A percentile compares a stretch with the other conserved stretches of the same genome.
phyloP scores from a whole-genome alignment of 2,329 filamentous ascomycete species.

The Cytospora chrysosperma region DNA sequence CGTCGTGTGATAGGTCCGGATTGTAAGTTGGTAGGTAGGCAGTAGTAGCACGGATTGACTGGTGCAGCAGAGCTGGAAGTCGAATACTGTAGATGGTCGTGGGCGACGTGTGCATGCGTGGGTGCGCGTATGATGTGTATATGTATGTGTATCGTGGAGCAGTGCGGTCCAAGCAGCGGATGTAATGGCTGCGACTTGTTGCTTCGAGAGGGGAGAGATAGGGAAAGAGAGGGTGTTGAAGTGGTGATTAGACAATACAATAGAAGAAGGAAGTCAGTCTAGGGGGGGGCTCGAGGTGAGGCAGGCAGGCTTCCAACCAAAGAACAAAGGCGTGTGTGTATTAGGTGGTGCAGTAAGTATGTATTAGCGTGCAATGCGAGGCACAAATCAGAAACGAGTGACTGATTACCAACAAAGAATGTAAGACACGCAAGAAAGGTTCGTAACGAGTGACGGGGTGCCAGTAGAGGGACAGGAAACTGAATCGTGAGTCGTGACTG shows the following conservation, averaged over 20 bases:
- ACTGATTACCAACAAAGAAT: background rate
- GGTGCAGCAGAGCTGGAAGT: background rate
- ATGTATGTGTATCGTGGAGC: conserved; percentile 13
- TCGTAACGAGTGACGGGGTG: conserved; percentile 5
- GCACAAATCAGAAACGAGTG: conserved; percentile 18
- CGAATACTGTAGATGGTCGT: background rate
- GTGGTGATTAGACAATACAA: background rate
- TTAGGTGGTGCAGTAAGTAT: background rate
- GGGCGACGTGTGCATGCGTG: conserved; percentile 10
- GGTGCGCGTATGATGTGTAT: background rate
- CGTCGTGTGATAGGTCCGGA: conserved; percentile 14
- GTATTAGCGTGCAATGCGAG: background rate
- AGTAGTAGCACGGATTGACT: background rate
- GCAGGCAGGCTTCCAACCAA: too few relatives aligned
- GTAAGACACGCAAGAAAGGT: conserved; percentile 6
- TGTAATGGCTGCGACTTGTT: conserved; percentile 3
- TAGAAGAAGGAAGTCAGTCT: too few relatives aligned
- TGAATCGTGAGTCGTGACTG: conserved; percentile 1
- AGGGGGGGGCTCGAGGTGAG: background rate
- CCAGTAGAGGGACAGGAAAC: background rate
- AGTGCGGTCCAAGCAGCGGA: conserved; percentile 9
- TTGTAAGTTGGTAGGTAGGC: too few relatives aligned
- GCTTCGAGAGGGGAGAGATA: too few relatives aligned
- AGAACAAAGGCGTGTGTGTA: background rate
- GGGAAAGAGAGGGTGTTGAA: background rate